Evolutionary conservation across 2,329 filamentous ascomycete genomes (phyloP).

Genomic region (Curvularia hawaiiensis): DNA sequence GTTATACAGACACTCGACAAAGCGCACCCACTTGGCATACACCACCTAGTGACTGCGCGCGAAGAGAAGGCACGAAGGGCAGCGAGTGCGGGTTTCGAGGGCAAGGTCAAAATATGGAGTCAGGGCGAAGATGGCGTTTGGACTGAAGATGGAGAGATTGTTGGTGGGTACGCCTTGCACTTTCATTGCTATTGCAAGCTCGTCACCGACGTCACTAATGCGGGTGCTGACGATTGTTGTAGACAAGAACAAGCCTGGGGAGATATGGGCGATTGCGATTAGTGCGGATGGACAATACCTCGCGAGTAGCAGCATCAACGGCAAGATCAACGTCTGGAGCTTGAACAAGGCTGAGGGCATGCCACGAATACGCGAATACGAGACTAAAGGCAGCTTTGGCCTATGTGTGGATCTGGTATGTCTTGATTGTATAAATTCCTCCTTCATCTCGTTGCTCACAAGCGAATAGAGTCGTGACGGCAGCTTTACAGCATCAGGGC

Average conservation of each 20-base stretch:
- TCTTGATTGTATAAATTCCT: neutral
- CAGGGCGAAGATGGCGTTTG: slow-evolving; percentile 58
- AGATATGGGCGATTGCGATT: slow-evolving; percentile 86
- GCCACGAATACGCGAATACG: slow-evolving; percentile 78
- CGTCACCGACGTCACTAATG: neutral
- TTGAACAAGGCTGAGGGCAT: slow-evolving; percentile 55
- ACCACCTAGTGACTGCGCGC: slow-evolving; percentile 77
- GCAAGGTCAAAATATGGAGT: slow-evolving; percentile 84
- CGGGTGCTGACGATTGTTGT: slow-evolving; percentile 21
- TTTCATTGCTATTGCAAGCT: slow-evolving; percentile 16
- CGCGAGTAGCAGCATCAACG: slow-evolving; percentile 86
- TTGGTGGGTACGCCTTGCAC: slow-evolving; percentile 42
- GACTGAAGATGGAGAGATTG: slow-evolving; percentile 58
- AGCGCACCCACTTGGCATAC: slow-evolving; percentile 87
- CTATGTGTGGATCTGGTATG: slow-evolving; percentile 79
- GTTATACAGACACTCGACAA: slow-evolving; percentile 78
- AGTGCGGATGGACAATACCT: slow-evolving; percentile 84
- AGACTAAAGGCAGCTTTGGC: slow-evolving; percentile 92
- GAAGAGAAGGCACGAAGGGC: slow-evolving; percentile 68
- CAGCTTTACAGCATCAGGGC: slow-evolving; percentile 85
- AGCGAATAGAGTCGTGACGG: slow-evolving; percentile 68
- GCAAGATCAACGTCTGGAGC: slow-evolving; percentile 89
- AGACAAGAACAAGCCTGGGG: slow-evolving; percentile 65
- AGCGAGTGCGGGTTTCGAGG: slow-evolving; percentile 86
- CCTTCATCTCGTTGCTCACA: slow-evolving; percentile 1